Conservation (phyloP, 495 filamentous ascomycete genomes). For the Penicillium salamii region DNA sequence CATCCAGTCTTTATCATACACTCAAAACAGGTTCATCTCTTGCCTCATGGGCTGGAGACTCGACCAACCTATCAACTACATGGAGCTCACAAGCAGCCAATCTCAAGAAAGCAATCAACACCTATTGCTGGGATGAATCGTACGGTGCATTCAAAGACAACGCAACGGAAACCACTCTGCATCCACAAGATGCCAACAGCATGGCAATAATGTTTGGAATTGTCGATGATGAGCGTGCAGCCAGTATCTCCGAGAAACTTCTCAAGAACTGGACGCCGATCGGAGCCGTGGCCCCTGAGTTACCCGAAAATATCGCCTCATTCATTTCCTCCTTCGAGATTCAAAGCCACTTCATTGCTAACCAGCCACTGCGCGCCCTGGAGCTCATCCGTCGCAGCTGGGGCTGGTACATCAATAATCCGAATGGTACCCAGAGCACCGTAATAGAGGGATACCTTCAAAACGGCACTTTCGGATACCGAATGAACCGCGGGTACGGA, state of each 20-base stretch:
- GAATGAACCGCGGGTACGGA: conserved; percentile 40
- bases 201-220: conserved; percentile 41
- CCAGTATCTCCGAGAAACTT: conserved; percentile 44
- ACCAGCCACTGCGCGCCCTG: conserved; percentile 45
- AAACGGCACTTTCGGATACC: conserved; percentile 56
- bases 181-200: conserved; percentile 54
- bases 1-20: conserved; percentile 45
- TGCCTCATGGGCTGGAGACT: conserved; percentile 48
- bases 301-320: conserved; percentile 57
- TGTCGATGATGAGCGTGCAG: conserved; percentile 31
- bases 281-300: conserved; percentile 57
- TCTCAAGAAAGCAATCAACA: conserved; percentile 42
- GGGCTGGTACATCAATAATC: conserved; percentile 61
- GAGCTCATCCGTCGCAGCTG: conserved; percentile 57
- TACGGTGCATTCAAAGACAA: conserved; percentile 58
- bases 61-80: conserved; percentile 37
- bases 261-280: conserved; percentile 53
- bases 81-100: conserved; percentile 40
- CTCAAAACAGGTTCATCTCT: conserved; percentile 48
- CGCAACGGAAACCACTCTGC: conserved; percentile 41
- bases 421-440: conserved; percentile 59
- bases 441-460: conserved; percentile 57
- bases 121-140: conserved; percentile 47
- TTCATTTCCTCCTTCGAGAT: conserved; percentile 63
- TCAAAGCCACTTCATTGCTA: conserved; percentile 52